These are phyloP conservation scores for Plantago rigida DNA, from an alignment of 305 asterid genomes.

Conservation along the genomic window DNA sequence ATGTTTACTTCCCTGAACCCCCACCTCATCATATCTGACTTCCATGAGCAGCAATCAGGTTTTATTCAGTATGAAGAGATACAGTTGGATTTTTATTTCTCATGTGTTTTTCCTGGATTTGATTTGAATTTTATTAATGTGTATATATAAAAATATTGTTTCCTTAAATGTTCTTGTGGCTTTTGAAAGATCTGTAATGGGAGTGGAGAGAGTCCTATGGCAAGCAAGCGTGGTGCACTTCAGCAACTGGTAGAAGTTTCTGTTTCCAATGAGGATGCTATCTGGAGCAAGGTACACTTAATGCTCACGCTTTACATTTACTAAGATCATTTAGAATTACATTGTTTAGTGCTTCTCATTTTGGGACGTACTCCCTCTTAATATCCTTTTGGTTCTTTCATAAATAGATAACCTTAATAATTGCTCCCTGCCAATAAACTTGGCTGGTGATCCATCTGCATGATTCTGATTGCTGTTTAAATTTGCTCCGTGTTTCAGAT, in stretches of 20 bases:
- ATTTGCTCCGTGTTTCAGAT: neutral
- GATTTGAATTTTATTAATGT: no score
- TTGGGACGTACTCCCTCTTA: no score
- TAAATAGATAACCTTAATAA: neutral
- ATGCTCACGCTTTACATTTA: no score
- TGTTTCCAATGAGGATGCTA: conserved; percentile 47
- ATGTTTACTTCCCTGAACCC: neutral
- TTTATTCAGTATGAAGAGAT: conserved; percentile 7
- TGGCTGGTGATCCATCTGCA: neutral
- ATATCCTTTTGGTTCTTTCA: no score
- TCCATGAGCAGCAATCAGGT: conserved; percentile 4
- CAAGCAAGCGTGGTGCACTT: conserved; percentile 64
- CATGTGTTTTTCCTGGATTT: neutral
- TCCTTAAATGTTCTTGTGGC: conserved; percentile 19
- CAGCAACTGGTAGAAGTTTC: conserved; percentile 86
- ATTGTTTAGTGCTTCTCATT: no score
- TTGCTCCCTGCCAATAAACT: neutral
- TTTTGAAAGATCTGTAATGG: conserved; percentile 68
- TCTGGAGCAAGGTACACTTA: conserved; percentile 76
- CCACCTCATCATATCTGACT: neutral
- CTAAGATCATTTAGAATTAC: no score
- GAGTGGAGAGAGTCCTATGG: conserved; percentile 52
- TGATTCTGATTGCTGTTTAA: neutral
- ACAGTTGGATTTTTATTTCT: conserved; percentile 14
- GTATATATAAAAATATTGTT: neutral